Base-by-base conservation (phyloP, 805 yeast genomes). In the Komagataella populi region DNA sequence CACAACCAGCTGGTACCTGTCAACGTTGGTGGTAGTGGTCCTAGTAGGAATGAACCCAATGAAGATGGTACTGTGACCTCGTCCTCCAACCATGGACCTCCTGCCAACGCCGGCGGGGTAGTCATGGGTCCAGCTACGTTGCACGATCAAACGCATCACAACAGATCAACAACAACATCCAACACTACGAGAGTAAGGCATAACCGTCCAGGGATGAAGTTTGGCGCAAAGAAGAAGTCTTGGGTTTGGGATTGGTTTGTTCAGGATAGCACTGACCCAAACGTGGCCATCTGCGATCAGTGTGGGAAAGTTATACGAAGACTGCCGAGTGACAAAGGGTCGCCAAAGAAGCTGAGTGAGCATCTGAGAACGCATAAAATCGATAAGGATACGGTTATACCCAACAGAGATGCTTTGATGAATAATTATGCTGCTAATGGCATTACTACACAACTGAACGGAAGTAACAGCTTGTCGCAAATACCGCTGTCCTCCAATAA, bases 171-270 rank as follows among this genome's bases (percentile, higher is more conserved):
- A 30, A 30, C 39, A 14, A 30, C 39, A 8, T 6, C 39, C 39
- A 30, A 30, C 39, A 30, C 14, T 30, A 30, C 39, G 44, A 23
- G 43, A 17, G 36, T 36, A 39, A 30, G 49, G 2, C 46, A 44
- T 18, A 48, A 48, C 30, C 50, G 50, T 17, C 50, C 50, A 2
- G 50, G 50, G 46, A 44, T 48, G 55, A 73, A 71, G 56, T 76
- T 76, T 54, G 83, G 83, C 16, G 83, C 83, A 16, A 77, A 76
- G 57, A 78, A 78, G 69, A 73, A 71, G 56, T 76, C 80, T 36
- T 78, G 83, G 83, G 82, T 78, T 12, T 78, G 83, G 83, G 63
- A 71, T 18, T 78, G 83, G 83, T 78, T 78, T 57, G 68, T 68
- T 12, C 83, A 78, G 57, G 81, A 77, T 58, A 59, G 60, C 16